Evolutionary conservation across 2,329 filamentous ascomycete species (phyloP).

Genomic region (Lachnellula suecica): DNA sequence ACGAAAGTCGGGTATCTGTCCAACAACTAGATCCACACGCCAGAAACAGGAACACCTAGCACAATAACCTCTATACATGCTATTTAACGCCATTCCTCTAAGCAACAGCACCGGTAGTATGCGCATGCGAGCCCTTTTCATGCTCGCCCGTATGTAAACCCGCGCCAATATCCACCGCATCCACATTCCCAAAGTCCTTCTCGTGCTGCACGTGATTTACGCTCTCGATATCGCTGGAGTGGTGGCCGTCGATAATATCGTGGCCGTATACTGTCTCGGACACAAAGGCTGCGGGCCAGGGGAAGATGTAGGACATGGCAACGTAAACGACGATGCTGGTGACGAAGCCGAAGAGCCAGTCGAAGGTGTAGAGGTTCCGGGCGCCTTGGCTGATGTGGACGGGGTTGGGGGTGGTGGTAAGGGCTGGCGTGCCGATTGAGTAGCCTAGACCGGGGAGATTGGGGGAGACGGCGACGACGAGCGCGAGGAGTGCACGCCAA

Average conservation of each 20-base stretch:
- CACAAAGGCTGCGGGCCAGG: conserved; percentile 50
- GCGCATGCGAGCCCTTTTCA: too few relatives aligned
- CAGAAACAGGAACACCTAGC: background rate
- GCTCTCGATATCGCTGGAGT: conserved; percentile 10
- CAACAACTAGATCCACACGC: background rate
- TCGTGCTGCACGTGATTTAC: background rate
- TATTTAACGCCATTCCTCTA: too few relatives aligned
- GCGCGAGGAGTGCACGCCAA: conserved; percentile 26
- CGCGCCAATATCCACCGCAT: conserved; percentile 16
- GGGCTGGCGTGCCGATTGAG: conserved; percentile 14
- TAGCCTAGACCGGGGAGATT: conserved; percentile 29
- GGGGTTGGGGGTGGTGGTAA: background rate
- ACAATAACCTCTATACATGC: background rate
- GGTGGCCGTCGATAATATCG: conserved; percentile 6
- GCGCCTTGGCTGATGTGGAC: conserved; percentile 42
- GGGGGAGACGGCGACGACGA: conserved; percentile 25
- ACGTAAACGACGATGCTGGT: conserved; percentile 56
- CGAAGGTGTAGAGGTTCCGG: conserved; percentile 59
- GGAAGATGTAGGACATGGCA: conserved; percentile 45
- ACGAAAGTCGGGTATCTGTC: background rate
- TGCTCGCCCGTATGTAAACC: background rate
- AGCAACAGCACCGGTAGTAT: background rate
- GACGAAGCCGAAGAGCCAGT: conserved; percentile 65
- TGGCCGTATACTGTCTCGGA: conserved; percentile 38
- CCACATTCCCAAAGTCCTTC: conserved; percentile 18